Base-by-base conservation (phyloP, 305 asterid genomes). In the Monarda citriodora region DNA sequence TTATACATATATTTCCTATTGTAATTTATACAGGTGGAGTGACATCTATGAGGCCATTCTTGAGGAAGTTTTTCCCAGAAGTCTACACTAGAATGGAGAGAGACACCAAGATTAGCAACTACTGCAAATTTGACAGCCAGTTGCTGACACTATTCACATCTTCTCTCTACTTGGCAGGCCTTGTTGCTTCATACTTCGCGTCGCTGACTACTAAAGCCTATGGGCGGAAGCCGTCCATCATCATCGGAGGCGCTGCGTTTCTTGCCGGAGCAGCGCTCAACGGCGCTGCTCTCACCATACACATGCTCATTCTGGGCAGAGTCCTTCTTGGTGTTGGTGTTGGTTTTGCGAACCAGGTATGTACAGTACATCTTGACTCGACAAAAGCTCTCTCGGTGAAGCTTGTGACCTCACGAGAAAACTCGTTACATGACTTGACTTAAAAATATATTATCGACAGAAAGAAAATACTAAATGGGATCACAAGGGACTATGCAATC, bases 71-170 rank as follows among this genome's bases (percentile, higher is more conserved):
- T 56, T 91, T 88, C 67, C 82, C 84, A 3, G 65, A 77, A 31
- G 94, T 88, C 23, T 80, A 79, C 56, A 50, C 9, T 1, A 79
- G 76, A 67, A 88, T 91, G 98, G 69, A 71, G 49, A 73, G 77
- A 45, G 88, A 85, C 68, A 74, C 60, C 0, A 65, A 61, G 17
- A 48, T 82, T 9, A 91, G 98, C 79, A 91, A 82, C 61, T 91
- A 88, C 78, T 88, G 96, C 80, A 88, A 88, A 76, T 91, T 91
- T 42, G 91, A 91, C 72, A 88, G 83, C 69, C 79, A 88, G n/a
- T 67, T 88, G 26, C 49, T 91, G 40, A 88, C 96, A 12, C 46
- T 79, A 11, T 91, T 91, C 82, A 85, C 98, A 6, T 88, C 98
- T 6, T 91, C 98, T 1, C 82, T 88, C 22, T 91, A 85, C 65